Evolutionary conservation across 352 stramenopile species (phyloP).

Genomic region (Phytophthora melonis): DNA sequence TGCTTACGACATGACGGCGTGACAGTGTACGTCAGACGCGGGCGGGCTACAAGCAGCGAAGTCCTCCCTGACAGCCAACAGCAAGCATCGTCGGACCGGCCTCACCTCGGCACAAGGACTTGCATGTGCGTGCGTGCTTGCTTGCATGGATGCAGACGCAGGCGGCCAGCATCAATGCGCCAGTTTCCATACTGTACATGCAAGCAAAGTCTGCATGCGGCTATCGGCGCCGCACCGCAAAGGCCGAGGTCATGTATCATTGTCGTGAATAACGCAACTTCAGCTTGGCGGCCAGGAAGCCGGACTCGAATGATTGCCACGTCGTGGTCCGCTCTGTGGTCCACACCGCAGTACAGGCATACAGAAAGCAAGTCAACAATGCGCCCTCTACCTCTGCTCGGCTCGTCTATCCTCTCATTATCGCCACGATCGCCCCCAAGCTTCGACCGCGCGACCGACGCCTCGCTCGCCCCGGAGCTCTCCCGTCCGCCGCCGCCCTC

Average conservation of each 20-base stretch:
- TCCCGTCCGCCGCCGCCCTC: not conserved
- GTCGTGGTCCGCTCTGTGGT: slow-evolving; percentile 31
- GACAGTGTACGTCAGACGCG: slow-evolving; percentile 13
- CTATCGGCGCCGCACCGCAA: not conserved
- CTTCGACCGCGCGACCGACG: slow-evolving; percentile 23
- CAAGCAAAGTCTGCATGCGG: not conserved
- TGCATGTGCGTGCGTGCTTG: too few relatives aligned
- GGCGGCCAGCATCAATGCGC: not conserved
- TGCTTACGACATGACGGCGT: slow-evolving; percentile 24
- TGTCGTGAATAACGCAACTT: slow-evolving; percentile 21
- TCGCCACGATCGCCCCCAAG: slow-evolving; percentile 4
- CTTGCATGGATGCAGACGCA: too few relatives aligned
- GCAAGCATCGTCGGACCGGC: not conserved
- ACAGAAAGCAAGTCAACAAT: slow-evolving; percentile 16
- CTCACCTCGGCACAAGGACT: not conserved
- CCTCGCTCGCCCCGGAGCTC: slow-evolving; percentile 1
- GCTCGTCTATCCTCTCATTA: slow-evolving; percentile 37
- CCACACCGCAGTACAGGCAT: not conserved
- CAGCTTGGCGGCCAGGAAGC: slow-evolving; percentile 8
- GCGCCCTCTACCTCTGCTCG: slow-evolving; percentile 19
- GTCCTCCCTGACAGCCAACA: not conserved
- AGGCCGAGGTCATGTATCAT: not conserved
- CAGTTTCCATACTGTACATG: not conserved
- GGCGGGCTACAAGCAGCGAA: not conserved
- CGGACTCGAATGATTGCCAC: slow-evolving; percentile 22